Evolutionary conservation across 179 eudicot species (phyloP).

Genomic region (Gypsophila paniculata): DNA sequence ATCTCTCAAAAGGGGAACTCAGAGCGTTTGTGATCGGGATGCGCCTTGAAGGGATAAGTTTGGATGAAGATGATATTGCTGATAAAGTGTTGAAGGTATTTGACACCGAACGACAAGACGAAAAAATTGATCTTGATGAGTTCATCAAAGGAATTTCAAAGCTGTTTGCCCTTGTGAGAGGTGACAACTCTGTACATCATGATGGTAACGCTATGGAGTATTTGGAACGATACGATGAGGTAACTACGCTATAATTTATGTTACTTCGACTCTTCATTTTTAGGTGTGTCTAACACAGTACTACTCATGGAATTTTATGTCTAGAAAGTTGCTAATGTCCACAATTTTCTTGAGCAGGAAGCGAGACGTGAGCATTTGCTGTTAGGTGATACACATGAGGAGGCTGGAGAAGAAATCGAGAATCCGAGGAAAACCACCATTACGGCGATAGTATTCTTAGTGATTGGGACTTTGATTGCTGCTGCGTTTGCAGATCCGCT

Average conservation of each 20-base stretch:
- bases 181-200: constrained; percentile 14
- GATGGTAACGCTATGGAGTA: constrained; percentile 36
- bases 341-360: constrained; percentile 28
- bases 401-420: constrained; percentile 46
- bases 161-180: constrained; percentile 30
- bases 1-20: constrained; percentile 49
- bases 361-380: constrained; percentile 30
- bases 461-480: constrained; percentile 64
- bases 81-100: constrained; percentile 49
- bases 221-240: constrained; percentile 46
- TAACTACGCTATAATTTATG: constrained; percentile 20
- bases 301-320: no score
- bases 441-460: constrained; percentile 54
- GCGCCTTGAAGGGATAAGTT: constrained; percentile 32
- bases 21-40: constrained; percentile 44
- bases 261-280: not conserved
- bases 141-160: constrained; percentile 46
- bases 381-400: constrained; percentile 42
- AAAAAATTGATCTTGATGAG: constrained; percentile 38
- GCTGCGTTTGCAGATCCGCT: constrained; percentile 89
- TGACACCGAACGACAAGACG: constrained; percentile 42
- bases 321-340: not conserved
- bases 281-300: no score
- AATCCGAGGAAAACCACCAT: constrained; percentile 34
- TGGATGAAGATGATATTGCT: constrained; percentile 42